Percentiles rank a stretch among this genome's conserved stretches.
phyloP scores from a whole-genome alignment of 2,329 filamentous ascomycete genomes.

The Trichoderma sp. region DNA sequence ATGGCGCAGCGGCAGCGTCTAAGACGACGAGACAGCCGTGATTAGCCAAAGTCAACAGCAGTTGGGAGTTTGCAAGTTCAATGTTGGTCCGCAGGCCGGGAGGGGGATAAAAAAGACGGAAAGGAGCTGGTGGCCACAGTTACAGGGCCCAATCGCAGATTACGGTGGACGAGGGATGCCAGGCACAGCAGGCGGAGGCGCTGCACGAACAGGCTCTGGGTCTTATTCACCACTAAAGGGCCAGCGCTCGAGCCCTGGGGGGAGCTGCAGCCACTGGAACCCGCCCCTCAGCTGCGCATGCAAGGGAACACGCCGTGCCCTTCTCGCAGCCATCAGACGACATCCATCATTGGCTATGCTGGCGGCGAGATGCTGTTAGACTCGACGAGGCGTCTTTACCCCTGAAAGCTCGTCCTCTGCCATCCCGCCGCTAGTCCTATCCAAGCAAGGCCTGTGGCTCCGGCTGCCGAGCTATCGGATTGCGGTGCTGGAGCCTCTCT shows the following conservation, averaged over 20 bases:
- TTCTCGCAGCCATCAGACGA: background rate
- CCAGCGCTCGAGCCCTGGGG: background rate
- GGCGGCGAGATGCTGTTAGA: background rate
- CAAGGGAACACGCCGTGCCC: conserved; percentile 5
- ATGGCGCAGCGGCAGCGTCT: conserved; percentile 14
- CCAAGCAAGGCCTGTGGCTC: background rate
- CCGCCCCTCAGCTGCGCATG: conserved; percentile 10
- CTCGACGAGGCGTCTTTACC: conserved; percentile 11
- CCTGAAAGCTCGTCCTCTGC: conserved; percentile 13
- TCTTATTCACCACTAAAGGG: background rate
- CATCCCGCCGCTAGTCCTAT: conserved; percentile 18
- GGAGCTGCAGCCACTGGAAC: conserved; percentile 9
- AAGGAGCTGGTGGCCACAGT: conserved; percentile 8
- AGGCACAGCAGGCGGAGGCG: conserved; percentile 12
- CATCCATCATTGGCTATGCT: background rate
- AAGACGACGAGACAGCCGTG: conserved; percentile 13
- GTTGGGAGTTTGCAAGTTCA: background rate
- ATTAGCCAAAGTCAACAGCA: conserved; percentile 14
- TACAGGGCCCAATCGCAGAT: conserved; percentile 15
- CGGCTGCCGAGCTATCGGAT: conserved; percentile 17
- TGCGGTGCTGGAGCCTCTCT: background rate
- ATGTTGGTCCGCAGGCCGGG: background rate
- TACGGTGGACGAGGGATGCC: conserved; percentile 13
- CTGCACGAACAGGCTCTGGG: background rate
- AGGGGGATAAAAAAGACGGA: background rate